Percentiles rank a stretch among this genome's conserved stretches.
phyloP scores from a whole-genome alignment of 164 flowering plant genomes.

The Warburgia ugandensis region DNA sequence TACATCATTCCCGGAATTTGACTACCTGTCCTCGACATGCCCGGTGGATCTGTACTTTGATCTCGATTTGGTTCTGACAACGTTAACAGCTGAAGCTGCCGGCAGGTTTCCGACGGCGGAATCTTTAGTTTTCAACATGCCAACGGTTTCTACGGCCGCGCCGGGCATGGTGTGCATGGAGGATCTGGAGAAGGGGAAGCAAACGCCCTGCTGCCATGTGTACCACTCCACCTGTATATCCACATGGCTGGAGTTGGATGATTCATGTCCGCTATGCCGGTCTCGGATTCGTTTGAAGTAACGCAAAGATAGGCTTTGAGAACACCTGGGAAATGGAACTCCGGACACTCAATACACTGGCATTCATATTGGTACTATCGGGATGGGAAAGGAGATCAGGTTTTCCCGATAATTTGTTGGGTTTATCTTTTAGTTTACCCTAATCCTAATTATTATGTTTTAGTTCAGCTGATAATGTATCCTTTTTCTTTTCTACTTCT shows the following conservation, averaged over 20 bases:
- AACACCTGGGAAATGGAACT: too few species aligned
- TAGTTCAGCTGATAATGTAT: too few species aligned
- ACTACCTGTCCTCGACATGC: not conserved
- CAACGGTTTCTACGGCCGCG: not conserved
- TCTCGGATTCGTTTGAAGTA: too few species aligned
- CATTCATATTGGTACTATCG: too few species aligned
- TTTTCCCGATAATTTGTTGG: too few species aligned
- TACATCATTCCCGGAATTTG: not conserved
- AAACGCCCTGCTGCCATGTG: constrained; percentile 2
- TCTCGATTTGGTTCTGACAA: constrained; percentile 1
- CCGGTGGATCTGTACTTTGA: not conserved
- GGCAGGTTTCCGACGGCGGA: not conserved
- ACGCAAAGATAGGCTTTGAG: too few species aligned
- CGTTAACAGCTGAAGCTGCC: not conserved
- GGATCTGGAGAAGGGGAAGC: not conserved
- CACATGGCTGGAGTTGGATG: not conserved
- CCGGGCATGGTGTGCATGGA: not conserved
- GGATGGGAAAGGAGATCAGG: too few species aligned
- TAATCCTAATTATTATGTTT: too few species aligned
- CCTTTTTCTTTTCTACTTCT: too few species aligned
- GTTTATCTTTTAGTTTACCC: too few species aligned
- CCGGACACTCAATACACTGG: too few species aligned
- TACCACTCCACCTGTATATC: not conserved
- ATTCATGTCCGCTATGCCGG: not conserved
- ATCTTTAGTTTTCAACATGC: not conserved